Base-by-base conservation (phyloP, 2,329 filamentous ascomycete genomes). In the Monosporascus sp. region DNA sequence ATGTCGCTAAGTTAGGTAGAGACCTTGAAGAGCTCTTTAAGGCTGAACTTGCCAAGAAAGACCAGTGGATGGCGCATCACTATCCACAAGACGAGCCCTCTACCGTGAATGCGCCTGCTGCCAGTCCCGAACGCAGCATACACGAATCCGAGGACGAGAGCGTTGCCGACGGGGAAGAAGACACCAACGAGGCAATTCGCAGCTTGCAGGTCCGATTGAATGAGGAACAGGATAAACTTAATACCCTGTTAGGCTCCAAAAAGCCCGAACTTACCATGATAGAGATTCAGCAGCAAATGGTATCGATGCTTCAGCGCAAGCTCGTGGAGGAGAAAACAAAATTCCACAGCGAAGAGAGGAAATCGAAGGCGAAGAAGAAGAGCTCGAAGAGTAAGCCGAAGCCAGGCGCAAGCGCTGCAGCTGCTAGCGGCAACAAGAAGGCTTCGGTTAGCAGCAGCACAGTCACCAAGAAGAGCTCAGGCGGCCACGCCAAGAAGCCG, bases 351-450 rank as follows among this genome's bases (percentile, higher is more conserved):
- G 70, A 78, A 63, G 72, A 75, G 17, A 81, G 86, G 63, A 96
- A 81, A 55, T 91, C 92, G 64, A 97, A 86, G 49, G 82, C 82
- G 70, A 97, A 96, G 78, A 97, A 96, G 55, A 97, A 82, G 57
- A 95, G 78, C 37, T 95, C 91, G 46, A 80, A 81, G 65, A 65
- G 80, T 66, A 89, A 88, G 69, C 70, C 81, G 38, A 76, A 74
- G 63, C 72, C 73, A 58, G 57, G 59, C 44, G 50, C 63, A 3
- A 60, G 65, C 37, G 61, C 67, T 44, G 63, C 66, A 24, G 61
- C 65, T 37, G 61, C 66, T 19, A 65, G 67, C 19, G 55, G 61
- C 14, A 62, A 59, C 54, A 78, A 78, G 63, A 83, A 81, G 66
- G 64, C 56, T 37, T 54, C 71, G 1, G 56, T 62, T 8, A 63